phyloP scores from a whole-genome alignment of 495 filamentous ascomycete genomes.

The Tetracladium setigerum region DNA sequence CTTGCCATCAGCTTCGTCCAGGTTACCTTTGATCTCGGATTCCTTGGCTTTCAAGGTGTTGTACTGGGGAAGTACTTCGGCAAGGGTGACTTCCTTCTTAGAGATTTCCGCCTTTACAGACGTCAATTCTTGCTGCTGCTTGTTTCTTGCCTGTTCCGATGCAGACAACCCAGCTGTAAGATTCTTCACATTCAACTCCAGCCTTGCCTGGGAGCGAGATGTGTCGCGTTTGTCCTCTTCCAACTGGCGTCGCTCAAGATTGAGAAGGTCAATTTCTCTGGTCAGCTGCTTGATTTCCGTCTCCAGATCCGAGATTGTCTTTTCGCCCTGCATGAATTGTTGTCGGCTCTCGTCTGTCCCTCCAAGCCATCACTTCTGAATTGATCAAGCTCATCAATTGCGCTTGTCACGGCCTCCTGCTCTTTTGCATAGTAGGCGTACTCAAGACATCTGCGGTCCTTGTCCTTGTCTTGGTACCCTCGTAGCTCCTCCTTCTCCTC shows the following conservation, averaged over 20 bases:
- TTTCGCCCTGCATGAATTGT: slow-evolving; percentile 70
- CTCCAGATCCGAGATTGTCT: slow-evolving; percentile 69
- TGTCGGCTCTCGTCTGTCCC: slow-evolving; percentile 75
- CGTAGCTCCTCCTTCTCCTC: slow-evolving; percentile 94
- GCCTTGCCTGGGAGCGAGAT: slow-evolving; percentile 67
- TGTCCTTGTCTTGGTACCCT: slow-evolving; percentile 90
- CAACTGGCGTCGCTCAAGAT: slow-evolving; percentile 78
- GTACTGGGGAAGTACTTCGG: slow-evolving; percentile 65
- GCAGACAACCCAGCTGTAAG: slow-evolving; percentile 72
- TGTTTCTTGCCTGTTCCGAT: slow-evolving; percentile 59
- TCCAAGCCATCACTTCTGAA: slow-evolving; percentile 72
- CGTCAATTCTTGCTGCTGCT: slow-evolving; percentile 66
- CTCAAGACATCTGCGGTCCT: slow-evolving; percentile 84
- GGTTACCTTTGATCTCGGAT: slow-evolving; percentile 52
- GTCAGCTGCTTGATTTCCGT: slow-evolving; percentile 68
- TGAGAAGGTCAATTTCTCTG: slow-evolving; percentile 76
- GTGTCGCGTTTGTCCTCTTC: slow-evolving; percentile 84
- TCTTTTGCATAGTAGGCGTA: slow-evolving; percentile 91
- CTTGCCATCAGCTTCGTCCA: slow-evolving; percentile 67
- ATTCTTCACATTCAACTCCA: slow-evolving; percentile 76
- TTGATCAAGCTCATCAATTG: slow-evolving; percentile 78
- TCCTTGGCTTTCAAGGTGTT: slow-evolving; percentile 68
- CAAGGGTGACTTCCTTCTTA: slow-evolving; percentile 67
- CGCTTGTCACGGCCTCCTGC: slow-evolving; percentile 66
- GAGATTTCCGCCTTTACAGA: slow-evolving; percentile 68